Evolutionary conservation across 495 filamentous ascomycete species (phyloP).

Genomic region (Articulospora tetracladia): DNA sequence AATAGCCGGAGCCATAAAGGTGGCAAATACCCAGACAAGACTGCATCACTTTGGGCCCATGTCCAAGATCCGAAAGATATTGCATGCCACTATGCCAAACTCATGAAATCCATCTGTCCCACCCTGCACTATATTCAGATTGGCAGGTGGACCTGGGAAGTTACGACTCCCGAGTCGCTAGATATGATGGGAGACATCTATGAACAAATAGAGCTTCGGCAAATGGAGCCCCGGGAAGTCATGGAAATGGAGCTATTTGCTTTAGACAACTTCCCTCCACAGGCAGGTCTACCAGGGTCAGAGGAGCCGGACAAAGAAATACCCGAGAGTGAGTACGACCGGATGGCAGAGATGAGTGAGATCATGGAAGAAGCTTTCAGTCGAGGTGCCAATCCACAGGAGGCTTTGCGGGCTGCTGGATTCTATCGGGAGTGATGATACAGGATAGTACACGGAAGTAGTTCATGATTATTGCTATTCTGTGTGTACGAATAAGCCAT

Average conservation of each 20-base stretch:
- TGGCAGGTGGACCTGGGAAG: background rate
- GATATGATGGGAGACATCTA: background rate
- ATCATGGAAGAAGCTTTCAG: background rate
- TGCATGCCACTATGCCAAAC: background rate
- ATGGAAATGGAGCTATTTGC: slow-evolving; percentile 6
- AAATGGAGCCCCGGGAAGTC: background rate
- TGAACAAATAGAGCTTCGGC: background rate
- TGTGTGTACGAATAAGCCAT: no score
- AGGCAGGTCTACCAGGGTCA: background rate
- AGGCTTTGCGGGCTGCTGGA: no score
- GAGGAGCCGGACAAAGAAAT: background rate
- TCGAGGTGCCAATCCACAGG: background rate
- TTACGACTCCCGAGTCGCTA: background rate
- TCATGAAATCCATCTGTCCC: slow-evolving; percentile 1
- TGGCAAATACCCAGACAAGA: background rate
- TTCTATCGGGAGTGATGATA: no score
- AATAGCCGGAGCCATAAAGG: background rate
- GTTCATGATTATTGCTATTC: no score
- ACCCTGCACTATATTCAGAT: slow-evolving; percentile 9
- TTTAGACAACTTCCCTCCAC: background rate
- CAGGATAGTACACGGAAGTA: no score
- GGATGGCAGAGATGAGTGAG: background rate
- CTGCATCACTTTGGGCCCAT: background rate
- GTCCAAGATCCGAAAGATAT: background rate
- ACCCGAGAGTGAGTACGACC: background rate